A percentile compares a stretch with the other conserved stretches of the same genome.
These are phyloP conservation scores for Urtica urens DNA, from an alignment of 306 rosid genomes.

Conservation along the genomic window DNA sequence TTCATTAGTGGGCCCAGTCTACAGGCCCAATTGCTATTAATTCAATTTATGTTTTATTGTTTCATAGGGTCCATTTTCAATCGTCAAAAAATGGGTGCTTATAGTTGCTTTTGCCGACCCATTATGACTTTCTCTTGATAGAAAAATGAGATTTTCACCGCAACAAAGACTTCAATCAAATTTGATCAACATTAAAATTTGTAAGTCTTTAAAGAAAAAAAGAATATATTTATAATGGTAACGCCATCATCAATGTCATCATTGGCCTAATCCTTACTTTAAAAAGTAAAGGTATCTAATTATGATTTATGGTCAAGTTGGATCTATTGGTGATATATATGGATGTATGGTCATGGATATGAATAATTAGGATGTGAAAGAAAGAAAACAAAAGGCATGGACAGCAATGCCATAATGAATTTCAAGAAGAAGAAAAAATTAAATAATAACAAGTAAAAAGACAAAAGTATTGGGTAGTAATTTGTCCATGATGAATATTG, in stretches of 20 bases:
- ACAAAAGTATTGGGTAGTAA: slow-evolving; percentile 2
- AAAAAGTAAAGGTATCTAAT: slow-evolving; percentile 8
- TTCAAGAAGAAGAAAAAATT: neutral
- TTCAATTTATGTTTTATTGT: slow-evolving; percentile 16
- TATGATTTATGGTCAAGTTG: slow-evolving; percentile 11
- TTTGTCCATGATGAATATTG: slow-evolving; percentile 3
- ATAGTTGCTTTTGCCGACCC: slow-evolving; percentile 23
- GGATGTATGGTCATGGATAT: neutral
- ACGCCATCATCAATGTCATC: slow-evolving; percentile 7
- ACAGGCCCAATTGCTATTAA: slow-evolving; percentile 36
- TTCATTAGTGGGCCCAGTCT: slow-evolving; percentile 32
- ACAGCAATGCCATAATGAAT: neutral
- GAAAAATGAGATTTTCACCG: slow-evolving; percentile 12
- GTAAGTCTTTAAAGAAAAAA: neutral
- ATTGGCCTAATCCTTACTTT: slow-evolving; percentile 6
- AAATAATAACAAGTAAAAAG: neutral
- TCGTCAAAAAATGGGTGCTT: slow-evolving; percentile 14
- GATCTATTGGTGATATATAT: neutral
- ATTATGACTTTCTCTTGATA: slow-evolving; percentile 20
- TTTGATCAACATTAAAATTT: neutral
- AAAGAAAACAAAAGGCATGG: slow-evolving; percentile 5
- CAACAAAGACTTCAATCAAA: neutral
- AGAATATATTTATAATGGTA: neutral
- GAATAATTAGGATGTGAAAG: neutral
- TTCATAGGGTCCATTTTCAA: slow-evolving; percentile 28